These are phyloP conservation scores for Helminthosporium solani DNA, from an alignment of 2,329 filamentous ascomycete genomes.

Conservation along the genomic window DNA sequence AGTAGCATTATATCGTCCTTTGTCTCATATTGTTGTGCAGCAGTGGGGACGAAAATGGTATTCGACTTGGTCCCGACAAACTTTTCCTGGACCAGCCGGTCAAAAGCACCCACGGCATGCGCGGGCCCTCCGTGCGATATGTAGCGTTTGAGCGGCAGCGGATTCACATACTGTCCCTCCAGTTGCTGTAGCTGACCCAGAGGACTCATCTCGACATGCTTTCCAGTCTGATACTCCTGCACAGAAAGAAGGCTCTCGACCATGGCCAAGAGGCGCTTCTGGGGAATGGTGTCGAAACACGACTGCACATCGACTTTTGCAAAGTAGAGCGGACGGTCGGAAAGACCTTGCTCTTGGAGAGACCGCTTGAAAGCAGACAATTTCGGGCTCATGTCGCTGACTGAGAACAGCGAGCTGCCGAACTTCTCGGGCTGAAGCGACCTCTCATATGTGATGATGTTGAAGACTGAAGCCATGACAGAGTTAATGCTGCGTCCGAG, in stretches of 20 bases:
- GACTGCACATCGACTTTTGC: constrained; percentile 89
- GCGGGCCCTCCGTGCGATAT: constrained; percentile 42
- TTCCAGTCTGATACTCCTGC: constrained; percentile 67
- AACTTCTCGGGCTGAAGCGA: constrained; percentile 55
- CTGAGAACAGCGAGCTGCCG: constrained; percentile 79
- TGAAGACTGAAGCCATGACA: constrained; percentile 71
- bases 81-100: constrained; percentile 30
- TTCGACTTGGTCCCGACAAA: constrained; percentile 49
- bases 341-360: constrained; percentile 42
- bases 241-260: constrained; percentile 60
- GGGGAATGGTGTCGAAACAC: constrained; percentile 95
- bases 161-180: constrained; percentile 30
- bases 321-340: constrained; percentile 66
- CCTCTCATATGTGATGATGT: constrained; percentile 76
- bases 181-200: constrained; percentile 37
- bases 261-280: constrained; percentile 68
- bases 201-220: constrained; percentile 70
- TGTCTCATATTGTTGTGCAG: constrained; percentile 59
- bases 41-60: constrained; percentile 75
- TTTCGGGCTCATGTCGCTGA: constrained; percentile 74
- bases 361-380: constrained; percentile 67
- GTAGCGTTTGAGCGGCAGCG: constrained; percentile 41
- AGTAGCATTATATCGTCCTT: constrained; percentile 66
- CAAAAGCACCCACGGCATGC: constrained; percentile 35
- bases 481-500: constrained; percentile 68